Evolutionary conservation across 306 rosid genomes (phyloP), one percentile per base, ranked within the genome.

Genomic region (Quercus aquifolioides): DNA sequence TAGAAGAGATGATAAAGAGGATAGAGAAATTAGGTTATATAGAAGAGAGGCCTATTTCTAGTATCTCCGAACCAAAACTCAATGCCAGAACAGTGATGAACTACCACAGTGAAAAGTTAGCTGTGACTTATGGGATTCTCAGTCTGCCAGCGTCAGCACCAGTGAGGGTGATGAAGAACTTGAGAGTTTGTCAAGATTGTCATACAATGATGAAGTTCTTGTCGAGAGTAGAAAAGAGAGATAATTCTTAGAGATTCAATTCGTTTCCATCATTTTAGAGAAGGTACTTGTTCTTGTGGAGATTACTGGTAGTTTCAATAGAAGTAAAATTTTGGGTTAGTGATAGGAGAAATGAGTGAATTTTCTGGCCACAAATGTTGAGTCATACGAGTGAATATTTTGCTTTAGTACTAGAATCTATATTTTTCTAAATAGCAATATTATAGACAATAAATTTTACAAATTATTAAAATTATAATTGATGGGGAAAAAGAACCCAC

Each of bases 141-240:
- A 67, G 74, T 63, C 72, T 90, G 78, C 88, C 91, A 52, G 55
- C 28, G 74, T 90, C 86, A 72, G 90, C 91, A 51, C 94, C 90
- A 15, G 82, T 90, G 73, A 87, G 86, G 77, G 90, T 90, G 82
- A 87, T 90, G 91, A 87, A 90, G 85, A 90, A 90, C 78, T 81
- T 90, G 86, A 86, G 94, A 83, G 87, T 90, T 7, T 87, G 89
- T 81, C 55, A 26, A 75, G 91, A 86, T 75, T 90, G 94, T 76
- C 94, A 87, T 76, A 62, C 73, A 8, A 76, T 88, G 60, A 90
- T 90, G 85, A 90, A 90, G 76, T 81, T 80, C 73, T 82, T 90
- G 73, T 86, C 90, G 8, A 55, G 70, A 68, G 55, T 90, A 52
- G 90, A 87, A 81, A 80, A 78, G 73, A 82, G 87, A 87, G 82